Conservation (phyloP, 2,329 filamentous ascomycete species). For the Xylaria digitata region DNA sequence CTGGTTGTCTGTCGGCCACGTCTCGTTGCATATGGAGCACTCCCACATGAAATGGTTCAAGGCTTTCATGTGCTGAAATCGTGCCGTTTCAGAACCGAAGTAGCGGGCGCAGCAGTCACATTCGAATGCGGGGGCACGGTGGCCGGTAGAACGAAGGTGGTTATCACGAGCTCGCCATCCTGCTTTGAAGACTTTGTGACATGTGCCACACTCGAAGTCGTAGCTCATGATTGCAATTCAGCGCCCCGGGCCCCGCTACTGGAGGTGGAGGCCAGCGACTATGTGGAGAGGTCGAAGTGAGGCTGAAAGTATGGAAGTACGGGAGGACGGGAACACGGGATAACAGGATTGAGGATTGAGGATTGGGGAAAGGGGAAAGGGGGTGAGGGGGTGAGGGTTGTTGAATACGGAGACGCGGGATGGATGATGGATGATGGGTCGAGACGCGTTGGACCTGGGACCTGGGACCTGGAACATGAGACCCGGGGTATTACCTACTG, state of each 20-base stretch:
- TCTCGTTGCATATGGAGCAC: conserved; percentile 47
- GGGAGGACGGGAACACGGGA: too few species aligned
- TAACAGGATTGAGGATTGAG: too few species aligned
- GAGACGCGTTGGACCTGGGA: background rate
- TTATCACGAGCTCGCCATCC: conserved; percentile 34
- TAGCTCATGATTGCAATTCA: conserved; percentile 13
- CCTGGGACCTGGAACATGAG: too few species aligned
- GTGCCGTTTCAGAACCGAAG: conserved; percentile 31
- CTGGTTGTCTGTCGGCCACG: conserved; percentile 34
- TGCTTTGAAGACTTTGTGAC: conserved; percentile 30
- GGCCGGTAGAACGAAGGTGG: conserved; percentile 35
- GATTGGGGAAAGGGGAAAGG: too few species aligned
- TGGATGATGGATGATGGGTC: background rate
- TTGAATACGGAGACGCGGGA: background rate
- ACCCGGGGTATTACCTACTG: too few species aligned
- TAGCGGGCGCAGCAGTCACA: conserved; percentile 37
- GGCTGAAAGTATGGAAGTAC: background rate
- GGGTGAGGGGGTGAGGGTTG: background rate
- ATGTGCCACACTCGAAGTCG: conserved; percentile 40
- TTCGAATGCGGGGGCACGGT: conserved; percentile 35
- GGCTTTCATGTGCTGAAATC: conserved; percentile 48
- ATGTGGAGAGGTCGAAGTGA: background rate
- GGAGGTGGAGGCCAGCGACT: background rate
- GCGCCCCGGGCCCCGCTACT: background rate
- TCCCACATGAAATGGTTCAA: conserved; percentile 47